These are phyloP conservation scores for Lactarius sp. DNA, from an alignment of 768 basidiomycete species.

Conservation along the genomic window DNA sequence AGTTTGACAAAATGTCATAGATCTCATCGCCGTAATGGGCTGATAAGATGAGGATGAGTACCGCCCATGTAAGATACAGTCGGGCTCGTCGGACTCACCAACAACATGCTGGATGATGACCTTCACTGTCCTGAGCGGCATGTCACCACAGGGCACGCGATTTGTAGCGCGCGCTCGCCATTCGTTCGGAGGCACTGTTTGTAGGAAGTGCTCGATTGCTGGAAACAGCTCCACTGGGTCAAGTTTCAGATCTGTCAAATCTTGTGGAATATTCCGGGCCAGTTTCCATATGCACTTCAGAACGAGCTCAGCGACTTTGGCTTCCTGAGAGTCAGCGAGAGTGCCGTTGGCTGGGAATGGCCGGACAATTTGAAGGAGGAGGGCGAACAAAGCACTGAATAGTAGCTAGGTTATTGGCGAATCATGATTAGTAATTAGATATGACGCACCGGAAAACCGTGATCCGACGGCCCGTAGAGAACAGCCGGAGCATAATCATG, in stretches of 20 bases:
- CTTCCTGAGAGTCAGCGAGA: conserved; percentile 68
- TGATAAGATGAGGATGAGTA: conserved; percentile 31
- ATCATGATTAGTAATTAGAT: not conserved
- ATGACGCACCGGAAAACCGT: conserved; percentile 78
- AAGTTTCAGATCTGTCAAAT: conserved; percentile 71
- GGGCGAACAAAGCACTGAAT: conserved; percentile 66
- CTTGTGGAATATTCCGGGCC: conserved; percentile 89
- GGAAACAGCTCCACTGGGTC: conserved; percentile 87
- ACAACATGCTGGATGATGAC: conserved; percentile 97
- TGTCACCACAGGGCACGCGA: conserved; percentile 92
- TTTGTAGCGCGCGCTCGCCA: conserved; percentile 91
- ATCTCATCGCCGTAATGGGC: conserved; percentile 85
- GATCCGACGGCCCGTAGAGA: conserved; percentile 86
- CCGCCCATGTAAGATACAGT: not conserved
- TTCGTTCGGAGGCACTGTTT: conserved; percentile 91
- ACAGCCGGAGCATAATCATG: conserved; percentile 92
- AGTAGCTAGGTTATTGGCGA: not conserved
- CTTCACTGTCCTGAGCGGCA: conserved; percentile 97
- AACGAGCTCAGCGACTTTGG: conserved; percentile 88
- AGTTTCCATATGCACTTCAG: conserved; percentile 98
- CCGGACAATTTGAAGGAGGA: conserved; percentile 78
- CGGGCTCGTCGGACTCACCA: conserved; percentile 59
- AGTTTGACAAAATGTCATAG: conserved; percentile 83
- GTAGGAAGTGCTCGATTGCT: conserved; percentile 90
- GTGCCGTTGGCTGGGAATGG: conserved; percentile 77